Conservation (phyloP, 176 grass and related monocot genomes). For the Miscanthus lutarioriparius region DNA sequence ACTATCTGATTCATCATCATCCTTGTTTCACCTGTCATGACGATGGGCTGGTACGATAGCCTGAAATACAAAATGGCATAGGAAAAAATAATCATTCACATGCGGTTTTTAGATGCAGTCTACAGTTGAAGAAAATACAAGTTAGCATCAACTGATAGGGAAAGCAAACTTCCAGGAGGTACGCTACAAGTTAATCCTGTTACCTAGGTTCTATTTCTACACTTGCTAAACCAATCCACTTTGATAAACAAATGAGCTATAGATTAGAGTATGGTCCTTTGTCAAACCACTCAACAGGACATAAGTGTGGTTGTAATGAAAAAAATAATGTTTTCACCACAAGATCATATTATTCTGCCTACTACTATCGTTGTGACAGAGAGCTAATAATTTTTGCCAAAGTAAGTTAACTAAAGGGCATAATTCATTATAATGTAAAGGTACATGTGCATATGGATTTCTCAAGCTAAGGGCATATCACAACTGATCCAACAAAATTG, state of each 20-base stretch:
- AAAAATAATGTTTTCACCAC: too few species aligned
- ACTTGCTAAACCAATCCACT: not conserved
- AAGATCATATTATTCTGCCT: too few species aligned
- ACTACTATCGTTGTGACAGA: too few species aligned
- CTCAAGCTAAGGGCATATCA: too few species aligned
- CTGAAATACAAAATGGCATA: not conserved
- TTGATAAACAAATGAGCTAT: not conserved
- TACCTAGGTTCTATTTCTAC: not conserved
- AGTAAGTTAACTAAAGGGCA: too few species aligned
- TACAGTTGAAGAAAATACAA: not conserved
- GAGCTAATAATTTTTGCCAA: too few species aligned
- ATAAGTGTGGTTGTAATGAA: too few species aligned
- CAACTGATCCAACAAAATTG: too few species aligned
- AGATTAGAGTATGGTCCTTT: not conserved
- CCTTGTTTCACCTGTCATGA: not conserved
- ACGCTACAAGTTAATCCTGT: not conserved
- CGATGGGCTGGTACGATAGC: not conserved
- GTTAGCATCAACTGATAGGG: not conserved
- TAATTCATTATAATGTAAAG: too few species aligned
- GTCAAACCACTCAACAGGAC: not conserved
- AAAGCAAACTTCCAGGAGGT: not conserved
- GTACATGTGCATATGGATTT: too few species aligned
- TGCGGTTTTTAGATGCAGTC: not conserved
- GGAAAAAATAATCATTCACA: not conserved
- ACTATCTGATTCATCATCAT: not conserved